Evolutionary conservation across 129 eudicot genomes (phyloP).

Genomic region (Chrysanthemum lavandulifolium): DNA sequence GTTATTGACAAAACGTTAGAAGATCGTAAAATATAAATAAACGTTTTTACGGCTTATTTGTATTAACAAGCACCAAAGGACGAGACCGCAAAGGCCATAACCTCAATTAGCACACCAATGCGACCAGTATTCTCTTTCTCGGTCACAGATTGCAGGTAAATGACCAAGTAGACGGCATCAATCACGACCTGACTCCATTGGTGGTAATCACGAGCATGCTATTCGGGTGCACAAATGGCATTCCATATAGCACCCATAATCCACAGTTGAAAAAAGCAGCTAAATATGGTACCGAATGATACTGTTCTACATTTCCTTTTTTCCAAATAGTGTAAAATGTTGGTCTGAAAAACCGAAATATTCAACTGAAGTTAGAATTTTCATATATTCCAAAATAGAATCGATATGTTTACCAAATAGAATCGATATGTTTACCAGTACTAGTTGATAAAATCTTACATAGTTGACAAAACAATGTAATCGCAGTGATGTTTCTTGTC

Average conservation of each 20-base stretch:
- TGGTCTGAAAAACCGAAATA: conserved; percentile 46
- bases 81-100: conserved; percentile 35
- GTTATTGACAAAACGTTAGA: no score
- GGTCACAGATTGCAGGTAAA: conserved; percentile 31
- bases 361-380: background rate
- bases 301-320: conserved; percentile 71
- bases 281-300: conserved; percentile 64
- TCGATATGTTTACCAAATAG: background rate
- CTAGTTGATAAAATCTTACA: conserved; percentile 33
- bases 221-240: conserved; percentile 80
- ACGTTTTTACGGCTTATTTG: no score
- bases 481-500: conserved; percentile 54
- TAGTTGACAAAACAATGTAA: conserved; percentile 51
- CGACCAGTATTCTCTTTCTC: conserved; percentile 41
- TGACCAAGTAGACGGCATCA: no score
- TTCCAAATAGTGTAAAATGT: conserved; percentile 64
- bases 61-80: conserved; percentile 2
- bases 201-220: conserved; percentile 50
- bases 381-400: no score
- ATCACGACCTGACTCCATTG: no score
- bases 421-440: no score
- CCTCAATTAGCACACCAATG: conserved; percentile 39
- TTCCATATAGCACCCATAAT: conserved; percentile 79
- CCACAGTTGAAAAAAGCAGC: conserved; percentile 74
- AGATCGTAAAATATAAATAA: no score